Conservation (phyloP, 805 yeast genomes). For the Lipomyces yamanashiensis region DNA sequence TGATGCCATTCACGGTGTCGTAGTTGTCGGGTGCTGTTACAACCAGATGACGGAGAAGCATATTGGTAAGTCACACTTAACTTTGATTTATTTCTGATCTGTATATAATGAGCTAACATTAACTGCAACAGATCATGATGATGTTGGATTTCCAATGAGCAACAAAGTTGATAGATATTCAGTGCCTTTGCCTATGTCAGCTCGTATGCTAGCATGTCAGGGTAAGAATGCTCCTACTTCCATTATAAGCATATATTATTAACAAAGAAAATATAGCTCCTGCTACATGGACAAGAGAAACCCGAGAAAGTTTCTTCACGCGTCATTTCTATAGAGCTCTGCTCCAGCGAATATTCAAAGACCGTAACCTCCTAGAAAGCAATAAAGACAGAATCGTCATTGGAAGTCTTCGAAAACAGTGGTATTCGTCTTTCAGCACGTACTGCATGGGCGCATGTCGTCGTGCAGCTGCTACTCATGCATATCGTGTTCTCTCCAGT, state of each 20-base stretch:
- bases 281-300: slow-evolving; percentile 36
- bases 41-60: slow-evolving; percentile 35
- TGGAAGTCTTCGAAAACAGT: slow-evolving; percentile 36
- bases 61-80: background rate
- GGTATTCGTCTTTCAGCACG: slow-evolving; percentile 28
- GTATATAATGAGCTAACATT: background rate
- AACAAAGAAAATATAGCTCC: slow-evolving; percentile 24
- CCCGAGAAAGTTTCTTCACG: slow-evolving; percentile 33
- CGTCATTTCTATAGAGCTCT: slow-evolving; percentile 39
- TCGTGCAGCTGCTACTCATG: slow-evolving; percentile 19
- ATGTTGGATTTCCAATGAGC: slow-evolving; percentile 36
- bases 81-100: background rate
- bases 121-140: slow-evolving; percentile 16
- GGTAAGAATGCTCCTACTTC: background rate
- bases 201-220: slow-evolving; percentile 40
- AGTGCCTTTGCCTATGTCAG: slow-evolving; percentile 28
- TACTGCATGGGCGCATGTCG: slow-evolving; percentile 37
- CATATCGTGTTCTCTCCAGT: background rate
- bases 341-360: slow-evolving; percentile 34
- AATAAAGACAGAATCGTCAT: slow-evolving; percentile 15
- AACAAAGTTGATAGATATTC: slow-evolving; percentile 11
- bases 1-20: slow-evolving; percentile 29
- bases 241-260: background rate
- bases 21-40: slow-evolving; percentile 40
- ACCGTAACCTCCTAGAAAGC: slow-evolving; percentile 21